Conservation (phyloP, 2,329 filamentous ascomycete genomes). For the Diplodia mutila region DNA sequence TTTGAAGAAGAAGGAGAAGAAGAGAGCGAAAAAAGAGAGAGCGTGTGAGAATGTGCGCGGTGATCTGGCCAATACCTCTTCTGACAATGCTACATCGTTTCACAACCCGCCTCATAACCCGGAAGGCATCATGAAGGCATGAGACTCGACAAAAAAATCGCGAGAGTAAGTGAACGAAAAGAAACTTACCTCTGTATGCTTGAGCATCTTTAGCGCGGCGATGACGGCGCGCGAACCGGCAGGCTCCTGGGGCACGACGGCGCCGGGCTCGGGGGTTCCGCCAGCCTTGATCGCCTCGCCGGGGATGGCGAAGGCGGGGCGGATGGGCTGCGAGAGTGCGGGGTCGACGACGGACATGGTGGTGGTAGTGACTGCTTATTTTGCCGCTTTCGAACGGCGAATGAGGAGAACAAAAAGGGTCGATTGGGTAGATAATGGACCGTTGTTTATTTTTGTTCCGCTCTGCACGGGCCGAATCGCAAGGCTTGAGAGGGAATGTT, state of each 20-base stretch:
- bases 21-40: too few relatives aligned
- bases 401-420: background rate
- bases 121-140: background rate
- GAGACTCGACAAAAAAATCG: background rate
- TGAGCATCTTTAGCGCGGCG: background rate
- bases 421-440: too few relatives aligned
- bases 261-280: background rate
- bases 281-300: background rate
- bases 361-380: too few relatives aligned
- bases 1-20: too few relatives aligned
- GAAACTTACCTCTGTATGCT: background rate
- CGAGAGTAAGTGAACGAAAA: background rate
- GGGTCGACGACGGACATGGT: conserved; percentile 22
- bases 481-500: too few relatives aligned
- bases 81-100: too few relatives aligned
- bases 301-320: conserved; percentile 7
- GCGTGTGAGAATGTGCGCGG: too few relatives aligned
- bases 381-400: too few relatives aligned
- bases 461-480: too few relatives aligned
- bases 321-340: conserved; percentile 1
- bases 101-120: too few relatives aligned
- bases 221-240: conserved; percentile 6
- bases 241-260: conserved; percentile 5
- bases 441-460: background rate
- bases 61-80: background rate